Evolutionary conservation across 2,329 filamentous ascomycete genomes (phyloP).

Genomic region (Sporothrix protearum): DNA sequence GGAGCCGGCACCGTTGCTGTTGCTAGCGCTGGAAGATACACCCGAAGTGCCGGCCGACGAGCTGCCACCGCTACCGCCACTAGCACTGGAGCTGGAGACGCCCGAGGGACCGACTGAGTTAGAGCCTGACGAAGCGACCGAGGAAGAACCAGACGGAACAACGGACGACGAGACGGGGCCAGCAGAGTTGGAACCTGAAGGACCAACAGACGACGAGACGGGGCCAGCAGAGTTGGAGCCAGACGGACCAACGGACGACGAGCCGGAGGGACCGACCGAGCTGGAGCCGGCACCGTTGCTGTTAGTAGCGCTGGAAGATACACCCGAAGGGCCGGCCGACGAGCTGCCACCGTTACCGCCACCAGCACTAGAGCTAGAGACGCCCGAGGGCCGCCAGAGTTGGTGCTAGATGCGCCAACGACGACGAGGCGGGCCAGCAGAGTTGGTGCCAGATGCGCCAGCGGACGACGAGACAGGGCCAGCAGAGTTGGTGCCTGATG

Average conservation of each 20-base stretch:
- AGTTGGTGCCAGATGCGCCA: not conserved
- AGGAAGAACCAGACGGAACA: not conserved
- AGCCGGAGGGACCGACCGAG: not conserved
- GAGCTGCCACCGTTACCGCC: not conserved
- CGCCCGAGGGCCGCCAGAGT: no score
- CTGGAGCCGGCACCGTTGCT: not conserved
- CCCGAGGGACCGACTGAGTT: not conserved
- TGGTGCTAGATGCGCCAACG: not conserved
- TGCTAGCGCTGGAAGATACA: no score
- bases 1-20: no score
- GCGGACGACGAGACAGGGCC: slow-evolving; percentile 7
- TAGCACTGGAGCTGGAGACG: not conserved
- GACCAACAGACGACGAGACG: slow-evolving; percentile 2
- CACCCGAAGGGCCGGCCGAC: not conserved
- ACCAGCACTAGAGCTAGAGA: not conserved
- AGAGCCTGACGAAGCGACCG: not conserved
- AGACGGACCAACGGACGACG: not conserved
- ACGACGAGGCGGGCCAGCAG: not conserved
- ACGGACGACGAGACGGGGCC: not conserved
- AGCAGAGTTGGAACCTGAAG: not conserved
- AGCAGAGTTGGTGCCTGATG: no score
- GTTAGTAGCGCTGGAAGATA: not conserved
- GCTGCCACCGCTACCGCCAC: not conserved
- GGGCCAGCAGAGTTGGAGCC: not conserved
- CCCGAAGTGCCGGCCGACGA: not conserved